Evolutionary conservation across 495 filamentous ascomycete genomes (phyloP).

Genomic region (Penicillium desertorum): DNA sequence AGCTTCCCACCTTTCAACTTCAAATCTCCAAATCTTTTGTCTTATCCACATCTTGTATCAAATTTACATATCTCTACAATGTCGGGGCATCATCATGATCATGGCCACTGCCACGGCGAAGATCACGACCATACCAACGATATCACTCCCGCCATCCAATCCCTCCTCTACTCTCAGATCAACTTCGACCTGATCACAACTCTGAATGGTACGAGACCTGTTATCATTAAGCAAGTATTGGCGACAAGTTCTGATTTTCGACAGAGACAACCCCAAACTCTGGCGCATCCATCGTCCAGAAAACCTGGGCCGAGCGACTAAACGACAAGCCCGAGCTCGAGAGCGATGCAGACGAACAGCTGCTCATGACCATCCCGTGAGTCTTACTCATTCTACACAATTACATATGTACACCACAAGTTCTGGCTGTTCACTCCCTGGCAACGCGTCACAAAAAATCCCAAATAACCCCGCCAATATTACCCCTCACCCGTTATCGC

Average conservation of each 20-base stretch:
- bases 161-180: constrained; percentile 85
- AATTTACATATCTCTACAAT: constrained; percentile 20
- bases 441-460: neutral
- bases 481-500: constrained; percentile 27
- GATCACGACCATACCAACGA: constrained; percentile 85
- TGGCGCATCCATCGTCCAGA: constrained; percentile 75
- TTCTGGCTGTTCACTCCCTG: neutral
- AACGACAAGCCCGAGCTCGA: constrained; percentile 67
- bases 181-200: constrained; percentile 83
- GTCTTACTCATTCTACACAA: constrained; percentile 28
- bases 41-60: neutral
- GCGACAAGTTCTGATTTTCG: constrained; percentile 10
- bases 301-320: constrained; percentile 83
- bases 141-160: constrained; percentile 83
- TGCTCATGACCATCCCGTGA: constrained; percentile 90
- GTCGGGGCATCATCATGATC: constrained; percentile 47
- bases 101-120: constrained; percentile 47
- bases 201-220: constrained; percentile 59
- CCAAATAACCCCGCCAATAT: constrained; percentile 19
- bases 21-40: neutral
- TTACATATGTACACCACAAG: neutral
- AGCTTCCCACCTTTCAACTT: constrained; percentile 6
- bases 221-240: neutral
- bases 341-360: constrained; percentile 88
- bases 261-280: constrained; percentile 60